phyloP scores from a whole-genome alignment of 108 stramenopile species.

The Fistulifera solaris region DNA sequence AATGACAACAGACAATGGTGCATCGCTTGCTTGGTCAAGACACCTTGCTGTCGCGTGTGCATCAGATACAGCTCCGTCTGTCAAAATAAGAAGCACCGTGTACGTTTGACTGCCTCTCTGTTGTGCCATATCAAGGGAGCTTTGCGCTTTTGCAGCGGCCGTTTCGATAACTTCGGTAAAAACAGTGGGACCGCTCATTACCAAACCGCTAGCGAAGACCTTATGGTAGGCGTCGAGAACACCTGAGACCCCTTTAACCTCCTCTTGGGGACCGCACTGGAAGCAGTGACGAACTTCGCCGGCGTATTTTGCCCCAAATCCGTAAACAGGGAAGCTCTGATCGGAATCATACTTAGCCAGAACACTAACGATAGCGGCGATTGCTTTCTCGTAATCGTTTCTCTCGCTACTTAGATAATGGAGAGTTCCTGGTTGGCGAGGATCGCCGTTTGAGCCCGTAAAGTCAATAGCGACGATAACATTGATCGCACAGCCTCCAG shows the following conservation, averaged over 20 bases:
- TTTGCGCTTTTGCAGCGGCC: conserved; percentile 42
- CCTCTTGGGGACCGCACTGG: conserved; percentile 39
- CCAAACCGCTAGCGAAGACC: conserved; percentile 42
- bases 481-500: conserved; percentile 48
- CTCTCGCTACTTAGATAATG: conserved; percentile 42
- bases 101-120: conserved; percentile 34
- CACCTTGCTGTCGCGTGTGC: conserved; percentile 52
- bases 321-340: conserved; percentile 70
- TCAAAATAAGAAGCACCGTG: conserved; percentile 77
- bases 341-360: conserved; percentile 71
- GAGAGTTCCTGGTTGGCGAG: conserved; percentile 54
- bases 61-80: conserved; percentile 85
- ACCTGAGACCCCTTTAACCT: conserved; percentile 65
- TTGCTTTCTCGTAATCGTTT: conserved; percentile 71
- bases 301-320: conserved; percentile 86
- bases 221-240: conserved; percentile 58
- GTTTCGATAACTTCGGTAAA: conserved; percentile 74
- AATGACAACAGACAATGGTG: conserved; percentile 68
- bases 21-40: conserved; percentile 31
- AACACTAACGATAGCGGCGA: conserved; percentile 41
- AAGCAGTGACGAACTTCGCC: conserved; percentile 73
- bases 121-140: conserved; percentile 20
- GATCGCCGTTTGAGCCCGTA: conserved; percentile 85
- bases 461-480: conserved; percentile 80
- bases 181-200: conserved; percentile 79